A percentile compares a stretch with the other conserved stretches of the same genome.
Evolutionary conservation across 768 basidiomycete species (phyloP).

Genomic region (Boletus vermiculosoides): DNA sequence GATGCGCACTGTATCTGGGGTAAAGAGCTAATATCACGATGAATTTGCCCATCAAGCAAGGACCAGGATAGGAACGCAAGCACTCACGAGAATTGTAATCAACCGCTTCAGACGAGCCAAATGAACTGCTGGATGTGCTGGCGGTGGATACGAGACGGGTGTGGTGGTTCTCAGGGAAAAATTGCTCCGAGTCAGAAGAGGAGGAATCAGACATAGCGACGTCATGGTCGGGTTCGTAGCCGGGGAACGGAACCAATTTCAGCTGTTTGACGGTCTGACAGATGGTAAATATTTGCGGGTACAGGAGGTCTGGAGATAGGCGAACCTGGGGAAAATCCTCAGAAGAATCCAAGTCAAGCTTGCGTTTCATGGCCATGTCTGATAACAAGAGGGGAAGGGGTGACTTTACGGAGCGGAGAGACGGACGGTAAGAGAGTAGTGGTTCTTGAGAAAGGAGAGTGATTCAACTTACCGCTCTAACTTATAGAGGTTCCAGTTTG

Average conservation of each 20-base stretch:
- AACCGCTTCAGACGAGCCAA: conserved; percentile 48
- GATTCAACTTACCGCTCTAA: conserved; percentile 25
- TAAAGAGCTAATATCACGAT: conserved; percentile 37
- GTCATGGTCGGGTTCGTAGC: conserved; percentile 60
- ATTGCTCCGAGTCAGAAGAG: conserved; percentile 57
- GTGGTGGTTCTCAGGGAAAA: conserved; percentile 52
- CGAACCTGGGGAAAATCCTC: conserved; percentile 51
- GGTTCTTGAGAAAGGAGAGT: conserved; percentile 28
- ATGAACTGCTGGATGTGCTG: conserved; percentile 53
- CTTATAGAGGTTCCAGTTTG: conserved; percentile 33
- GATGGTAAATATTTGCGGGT: conserved; percentile 18
- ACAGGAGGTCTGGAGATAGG: conserved; percentile 16
- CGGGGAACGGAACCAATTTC: conserved; percentile 74
- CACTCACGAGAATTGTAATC: conserved; percentile 49
- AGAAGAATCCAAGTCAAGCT: conserved; percentile 59
- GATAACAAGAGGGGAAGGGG: conserved; percentile 9
- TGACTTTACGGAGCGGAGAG: conserved; percentile 4
- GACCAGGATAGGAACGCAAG: neutral
- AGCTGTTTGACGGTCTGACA: conserved; percentile 62
- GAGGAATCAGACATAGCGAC: conserved; percentile 63
- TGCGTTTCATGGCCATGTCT: conserved; percentile 73
- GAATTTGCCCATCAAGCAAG: conserved; percentile 1
- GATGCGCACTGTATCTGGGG: conserved; percentile 64
- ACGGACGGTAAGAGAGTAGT: conserved; percentile 5
- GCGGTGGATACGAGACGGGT: conserved; percentile 63